Percentiles rank a stretch among this genome's conserved stretches.
Conservation (phyloP, 2,329 filamentous ascomycete genomes). For the Hypomyces rosellus region DNA sequence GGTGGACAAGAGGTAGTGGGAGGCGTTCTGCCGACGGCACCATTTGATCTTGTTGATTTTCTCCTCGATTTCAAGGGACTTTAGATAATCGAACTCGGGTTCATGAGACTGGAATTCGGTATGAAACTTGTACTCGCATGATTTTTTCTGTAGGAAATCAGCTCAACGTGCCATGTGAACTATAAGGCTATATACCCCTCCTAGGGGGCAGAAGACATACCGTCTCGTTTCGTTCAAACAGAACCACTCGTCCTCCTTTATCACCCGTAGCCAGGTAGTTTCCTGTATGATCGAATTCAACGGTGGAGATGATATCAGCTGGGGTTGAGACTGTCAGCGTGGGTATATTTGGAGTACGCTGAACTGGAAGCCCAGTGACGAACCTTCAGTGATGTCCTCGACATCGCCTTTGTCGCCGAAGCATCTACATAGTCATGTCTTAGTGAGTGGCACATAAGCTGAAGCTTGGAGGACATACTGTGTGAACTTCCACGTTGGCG, state of each 20-base stretch:
- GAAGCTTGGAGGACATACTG: constrained; percentile 60
- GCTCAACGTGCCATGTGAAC: neutral
- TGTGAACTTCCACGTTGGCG: constrained; percentile 99
- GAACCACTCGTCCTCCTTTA: constrained; percentile 77
- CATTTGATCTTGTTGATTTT: constrained; percentile 99
- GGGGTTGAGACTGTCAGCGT: constrained; percentile 13
- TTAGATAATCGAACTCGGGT: constrained; percentile 98
- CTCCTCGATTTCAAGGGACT: constrained; percentile 98
- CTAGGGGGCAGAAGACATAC: constrained; percentile 43
- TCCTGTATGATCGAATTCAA: constrained; percentile 84
- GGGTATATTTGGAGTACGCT: constrained; percentile 8
- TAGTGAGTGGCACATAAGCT: constrained; percentile 18
- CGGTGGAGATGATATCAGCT: constrained; percentile 89
- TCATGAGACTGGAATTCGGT: constrained; percentile 99
- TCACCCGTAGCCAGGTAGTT: constrained; percentile 88
- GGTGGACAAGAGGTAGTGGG: constrained; percentile 94
- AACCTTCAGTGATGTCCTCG: constrained; percentile 96
- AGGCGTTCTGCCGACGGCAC: constrained; percentile 96
- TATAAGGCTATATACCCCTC: constrained; percentile 1
- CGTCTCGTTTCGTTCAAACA: constrained; percentile 93
- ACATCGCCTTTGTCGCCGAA: constrained; percentile 99
- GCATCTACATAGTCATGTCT: constrained; percentile 55
- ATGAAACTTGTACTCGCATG: constrained; percentile 99
- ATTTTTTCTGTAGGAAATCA: constrained; percentile 73
- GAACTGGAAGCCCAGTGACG: constrained; percentile 17